Base-by-base conservation (phyloP, 2,329 filamentous ascomycete species). In the Myotisia sp. region DNA sequence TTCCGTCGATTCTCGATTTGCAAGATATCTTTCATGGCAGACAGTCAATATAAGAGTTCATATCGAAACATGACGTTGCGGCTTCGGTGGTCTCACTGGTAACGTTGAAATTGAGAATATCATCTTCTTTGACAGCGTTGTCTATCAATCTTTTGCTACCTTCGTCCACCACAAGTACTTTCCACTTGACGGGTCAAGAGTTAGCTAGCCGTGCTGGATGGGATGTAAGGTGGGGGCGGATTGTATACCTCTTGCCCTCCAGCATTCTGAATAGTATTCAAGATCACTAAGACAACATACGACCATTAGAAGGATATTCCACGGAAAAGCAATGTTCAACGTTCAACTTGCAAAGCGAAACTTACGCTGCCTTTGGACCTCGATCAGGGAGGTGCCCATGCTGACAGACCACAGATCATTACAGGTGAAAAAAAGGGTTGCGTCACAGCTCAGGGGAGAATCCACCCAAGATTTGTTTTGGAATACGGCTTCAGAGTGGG, bases 71-170 rank as follows among this genome's bases (percentile, higher is more conserved):
- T 5, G 19, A 22, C 6, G 19, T n/a, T 32, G 44, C 39, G 26
- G 39, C 26, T 27, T 34, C 9, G 26, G 33, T 13, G 13, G n/a
- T 48, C 77, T 54, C 70, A 93, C 86, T 93, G 46, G 86, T 87
- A 59, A 98, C 82, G 56, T 93, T 93, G 60, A 85, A 76, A 55
- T 92, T 92, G 61, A 98, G 78, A 46, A 98, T 92, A 51, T 94
- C 84, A 72, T 98, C 87, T 65, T 94, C 81, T 51, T 84, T 87
- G 54, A 87, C 74, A 29, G 83, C 80, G 66, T 87, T 92, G 60
- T 92, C 79, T 48, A 98, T 70, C 48, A 98, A 71, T 58, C 79
- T 86, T 55, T 78, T 77, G 54, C 83, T 86, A 37, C 67, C 69
- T 46, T 82, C 76, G 61, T 98, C 90, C 49, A 94, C 67, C 34